Base-by-base conservation (phyloP, 2,329 filamentous ascomycete species). In the Penicillium brasilianum region DNA sequence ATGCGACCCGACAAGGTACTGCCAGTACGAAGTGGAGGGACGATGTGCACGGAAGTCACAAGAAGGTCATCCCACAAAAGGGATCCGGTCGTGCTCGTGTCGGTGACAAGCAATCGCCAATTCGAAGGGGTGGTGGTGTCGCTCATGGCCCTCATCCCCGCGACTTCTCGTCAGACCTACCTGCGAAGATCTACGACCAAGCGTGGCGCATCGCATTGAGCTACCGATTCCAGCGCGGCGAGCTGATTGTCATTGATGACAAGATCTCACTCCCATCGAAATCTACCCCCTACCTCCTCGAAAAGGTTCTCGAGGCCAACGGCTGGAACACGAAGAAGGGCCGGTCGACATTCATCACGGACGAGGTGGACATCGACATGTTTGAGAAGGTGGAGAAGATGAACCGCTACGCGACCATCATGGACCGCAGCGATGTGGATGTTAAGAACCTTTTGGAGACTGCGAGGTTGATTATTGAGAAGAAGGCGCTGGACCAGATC, bases 181-280 rank as follows among this genome's bases (percentile, higher is more conserved):
- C 90, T 70, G 85, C 85, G 74, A 98, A 98, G 82, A 87, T 97
- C 51, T 99, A 99, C 81, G 93, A 98, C 78, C 84, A 96, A 70
- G 95, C 95, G 10, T 98, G 92, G 92, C 88, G 95, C 74, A 98
- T 91, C 46, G 95, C 95, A 11, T 84, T 99, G 66, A 95, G 90
- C 73, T 96, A 97, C 82, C 88, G 95, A 62, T 98, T 95, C 80
- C 85, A 89, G 67, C 87, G 88, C 67, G 95, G 93, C 52, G 92
- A 98, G 81, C 81, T 99, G 71, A 82, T 97, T 66, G 87, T 99
- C 44, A 88, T 95, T 71, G 89, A 94, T 72, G 89, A 92, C 72
- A 88, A 93, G 66, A 85, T 97, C 64, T 78, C 84, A 61, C 81
- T 87, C 49, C 88, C 90, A 59, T 80, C 85, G 48, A 74, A 72